Evolutionary conservation across 176 grass and related monocot genomes (phyloP), one percentile per base, ranked within the genome.

Genomic region (Carex parvula): DNA sequence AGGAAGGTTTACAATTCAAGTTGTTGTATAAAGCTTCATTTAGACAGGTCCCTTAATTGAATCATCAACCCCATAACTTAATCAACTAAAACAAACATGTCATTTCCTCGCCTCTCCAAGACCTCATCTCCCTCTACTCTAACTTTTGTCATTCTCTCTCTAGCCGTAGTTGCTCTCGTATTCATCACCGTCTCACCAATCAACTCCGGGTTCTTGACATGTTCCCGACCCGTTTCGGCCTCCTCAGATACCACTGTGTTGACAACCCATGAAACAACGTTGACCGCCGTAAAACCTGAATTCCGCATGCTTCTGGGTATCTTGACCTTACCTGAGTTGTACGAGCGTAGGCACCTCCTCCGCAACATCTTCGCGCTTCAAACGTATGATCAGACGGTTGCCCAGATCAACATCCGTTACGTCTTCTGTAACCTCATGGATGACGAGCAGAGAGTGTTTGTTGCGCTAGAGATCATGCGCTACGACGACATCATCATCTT

Each of bases 341-440:
- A 88, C 29, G 93, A 84, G 41, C 89, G 89, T 29, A 91, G 94
- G 12, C 77, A 97, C 87, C 64, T 97, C 62, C 83, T 97, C 12
- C 89, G 94, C 0, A 75, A 70, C 9, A 80, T 93, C 0, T 97
- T 93, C 79, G 32, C 91, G 0, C 89, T 97, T 50, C 94, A 93
- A 73, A 59, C 65, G 3, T 50, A 56, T 0, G 84, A 94, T 32
- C 26, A 46, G 17, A 77, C 85, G 0, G 21, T 86, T 78, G 53
- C 75, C 26, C 1, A 64, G n/a, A 82, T 93, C 39, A 89, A 93
- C 87, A 87, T 97, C 53, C 91, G 91, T 0, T 97, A 93, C 75
- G 89, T 97, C 70, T 89, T 97, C 84, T 97, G 94, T 80, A 96
- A 91, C 91, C 67, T 97, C 46, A 93, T 89, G 11, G 84, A 78